These are phyloP conservation scores for Hyaloscypha hepaticicola DNA, from an alignment of 495 filamentous ascomycete species.

Conservation along the genomic window DNA sequence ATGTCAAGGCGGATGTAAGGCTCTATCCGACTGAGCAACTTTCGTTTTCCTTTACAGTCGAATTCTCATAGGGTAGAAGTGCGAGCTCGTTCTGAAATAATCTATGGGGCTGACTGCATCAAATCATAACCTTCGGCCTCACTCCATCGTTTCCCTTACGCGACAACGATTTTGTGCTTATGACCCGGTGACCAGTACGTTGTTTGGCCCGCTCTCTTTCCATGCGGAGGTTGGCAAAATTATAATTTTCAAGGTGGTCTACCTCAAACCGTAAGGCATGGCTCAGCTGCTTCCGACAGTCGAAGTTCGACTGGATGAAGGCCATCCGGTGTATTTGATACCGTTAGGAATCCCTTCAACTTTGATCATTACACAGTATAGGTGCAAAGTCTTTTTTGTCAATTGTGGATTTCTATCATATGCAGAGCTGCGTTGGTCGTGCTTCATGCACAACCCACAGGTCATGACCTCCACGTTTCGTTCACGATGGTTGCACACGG, in stretches of 20 bases:
- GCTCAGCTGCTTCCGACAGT: background rate
- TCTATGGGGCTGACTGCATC: background rate
- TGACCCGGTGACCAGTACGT: background rate
- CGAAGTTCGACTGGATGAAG: background rate
- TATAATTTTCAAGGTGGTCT: background rate
- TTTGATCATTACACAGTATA: background rate
- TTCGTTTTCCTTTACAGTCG: background rate
- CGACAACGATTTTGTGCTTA: background rate
- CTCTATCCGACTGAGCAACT: background rate
- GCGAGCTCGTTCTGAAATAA: background rate
- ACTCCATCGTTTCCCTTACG: background rate
- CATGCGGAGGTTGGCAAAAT: background rate
- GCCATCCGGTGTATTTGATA: background rate
- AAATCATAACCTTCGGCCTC: background rate
- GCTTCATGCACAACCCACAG: background rate
- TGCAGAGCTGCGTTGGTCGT: conserved; percentile 17
- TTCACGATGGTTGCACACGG: background rate
- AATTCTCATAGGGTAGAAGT: background rate
- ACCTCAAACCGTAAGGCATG: background rate
- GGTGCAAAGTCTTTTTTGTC: background rate
- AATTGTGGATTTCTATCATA: background rate
- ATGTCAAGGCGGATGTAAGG: background rate
- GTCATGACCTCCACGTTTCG: background rate
- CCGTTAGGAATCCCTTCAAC: background rate
- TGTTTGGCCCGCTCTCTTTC: background rate